Percentiles rank a stretch among this genome's conserved stretches.
Conservation (phyloP, 352 stramenopile species). For the Peronospora farinosa region DNA sequence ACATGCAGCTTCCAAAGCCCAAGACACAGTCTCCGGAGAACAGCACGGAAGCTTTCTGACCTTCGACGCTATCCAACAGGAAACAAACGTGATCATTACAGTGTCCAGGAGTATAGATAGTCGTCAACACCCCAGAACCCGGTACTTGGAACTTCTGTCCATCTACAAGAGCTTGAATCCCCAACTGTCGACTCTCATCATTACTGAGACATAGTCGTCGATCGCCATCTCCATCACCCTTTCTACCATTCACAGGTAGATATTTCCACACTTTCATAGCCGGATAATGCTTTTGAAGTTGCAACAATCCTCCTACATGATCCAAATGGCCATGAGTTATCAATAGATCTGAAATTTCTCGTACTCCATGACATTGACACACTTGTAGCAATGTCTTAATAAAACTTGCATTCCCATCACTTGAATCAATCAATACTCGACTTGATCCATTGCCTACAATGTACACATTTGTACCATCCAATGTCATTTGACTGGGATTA, state of each 20-base stretch:
- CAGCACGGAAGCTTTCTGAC: slow-evolving; percentile 23
- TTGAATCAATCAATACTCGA: slow-evolving; percentile 72
- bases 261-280: slow-evolving; percentile 65
- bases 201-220: slow-evolving; percentile 41
- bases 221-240: slow-evolving; percentile 28
- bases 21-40: slow-evolving; percentile 86
- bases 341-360: slow-evolving; percentile 67
- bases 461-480: slow-evolving; percentile 89
- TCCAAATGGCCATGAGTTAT: slow-evolving; percentile 88
- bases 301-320: slow-evolving; percentile 80
- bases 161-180: slow-evolving; percentile 36
- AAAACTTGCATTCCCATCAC: slow-evolving; percentile 66
- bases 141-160: slow-evolving; percentile 37
- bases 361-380: slow-evolving; percentile 35
- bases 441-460: slow-evolving; percentile 58
- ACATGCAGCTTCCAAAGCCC: slow-evolving; percentile 78
- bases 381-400: slow-evolving; percentile 36
- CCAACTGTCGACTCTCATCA: slow-evolving; percentile 39
- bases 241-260: slow-evolving; percentile 22
- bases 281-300: slow-evolving; percentile 48
- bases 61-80: slow-evolving; percentile 34
- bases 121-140: slow-evolving; percentile 26
- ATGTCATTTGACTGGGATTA: slow-evolving; percentile 85
- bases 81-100: slow-evolving; percentile 85
- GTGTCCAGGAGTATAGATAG: slow-evolving; percentile 78